These are phyloP conservation scores for Rhodofomes roseus DNA, from an alignment of 1,284 basidiomycete genomes.

Conservation along the genomic window DNA sequence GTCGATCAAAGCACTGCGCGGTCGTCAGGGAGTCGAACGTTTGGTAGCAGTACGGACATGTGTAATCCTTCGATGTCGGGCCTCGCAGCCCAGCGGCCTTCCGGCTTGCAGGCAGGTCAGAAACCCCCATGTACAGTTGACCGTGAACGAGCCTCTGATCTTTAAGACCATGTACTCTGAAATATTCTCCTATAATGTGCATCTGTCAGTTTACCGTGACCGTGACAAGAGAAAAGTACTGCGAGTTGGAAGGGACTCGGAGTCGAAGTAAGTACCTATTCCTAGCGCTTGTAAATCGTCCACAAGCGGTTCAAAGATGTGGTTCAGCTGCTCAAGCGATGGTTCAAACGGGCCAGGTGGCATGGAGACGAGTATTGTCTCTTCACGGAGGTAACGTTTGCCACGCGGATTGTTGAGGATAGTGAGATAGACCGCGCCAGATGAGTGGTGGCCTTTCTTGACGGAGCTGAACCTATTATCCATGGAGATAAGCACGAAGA, in stretches of 20 bases:
- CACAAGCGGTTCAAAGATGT: too few relatives aligned
- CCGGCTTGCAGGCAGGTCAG: slow-evolving; percentile 17
- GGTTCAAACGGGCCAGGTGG: slow-evolving; percentile 10
- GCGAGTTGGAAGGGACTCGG: too few relatives aligned
- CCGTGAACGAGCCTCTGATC: slow-evolving; percentile 2
- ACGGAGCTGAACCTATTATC: slow-evolving; percentile 11
- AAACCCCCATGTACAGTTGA: slow-evolving; percentile 5
- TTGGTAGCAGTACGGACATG: slow-evolving; percentile 8
- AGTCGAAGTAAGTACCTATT: too few relatives aligned
- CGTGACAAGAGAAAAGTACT: too few relatives aligned
- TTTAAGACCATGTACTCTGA: too few relatives aligned
- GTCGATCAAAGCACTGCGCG: slow-evolving; percentile 1
- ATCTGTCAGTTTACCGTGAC: too few relatives aligned
- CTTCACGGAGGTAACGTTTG: slow-evolving; percentile 13
- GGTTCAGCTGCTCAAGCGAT: too few relatives aligned
- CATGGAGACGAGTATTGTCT: slow-evolving; percentile 14
- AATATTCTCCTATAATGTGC: too few relatives aligned
- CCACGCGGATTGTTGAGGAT: slow-evolving; percentile 15
- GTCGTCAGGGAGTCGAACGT: slow-evolving; percentile 1
- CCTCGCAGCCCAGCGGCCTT: slow-evolving; percentile 10
- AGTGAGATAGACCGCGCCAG: slow-evolving; percentile 17
- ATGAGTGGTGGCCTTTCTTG: slow-evolving; percentile 10
- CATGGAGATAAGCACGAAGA: not conserved
- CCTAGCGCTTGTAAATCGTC: too few relatives aligned
- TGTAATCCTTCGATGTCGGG: slow-evolving; percentile 6